Conservation (phyloP, 352 stramenopile species). For the Phytophthora ohioensis region DNA sequence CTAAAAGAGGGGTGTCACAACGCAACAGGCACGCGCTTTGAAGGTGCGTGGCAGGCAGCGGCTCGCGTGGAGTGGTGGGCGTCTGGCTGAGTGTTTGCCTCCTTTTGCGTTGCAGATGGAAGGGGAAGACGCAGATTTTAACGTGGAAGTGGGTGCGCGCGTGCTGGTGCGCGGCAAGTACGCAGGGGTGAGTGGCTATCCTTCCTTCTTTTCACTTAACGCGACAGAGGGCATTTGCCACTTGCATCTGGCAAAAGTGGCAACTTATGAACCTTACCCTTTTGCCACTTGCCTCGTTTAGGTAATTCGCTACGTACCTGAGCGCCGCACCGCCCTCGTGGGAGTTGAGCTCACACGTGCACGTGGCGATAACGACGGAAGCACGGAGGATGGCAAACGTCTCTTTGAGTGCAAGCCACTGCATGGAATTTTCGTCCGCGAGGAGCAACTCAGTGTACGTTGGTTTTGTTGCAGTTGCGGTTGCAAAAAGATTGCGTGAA, state of each 20-base stretch:
- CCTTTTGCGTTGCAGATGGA: slow-evolving; percentile 19
- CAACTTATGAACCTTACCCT: slow-evolving; percentile 11
- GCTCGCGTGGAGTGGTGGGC: neutral
- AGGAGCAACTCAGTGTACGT: slow-evolving; percentile 74
- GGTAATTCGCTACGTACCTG: slow-evolving; percentile 74
- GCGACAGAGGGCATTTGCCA: slow-evolving; percentile 20
- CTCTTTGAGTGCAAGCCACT: slow-evolving; percentile 88
- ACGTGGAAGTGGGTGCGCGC: slow-evolving; percentile 42
- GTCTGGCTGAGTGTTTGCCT: neutral
- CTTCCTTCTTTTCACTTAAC: slow-evolving; percentile 22
- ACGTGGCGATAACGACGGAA: slow-evolving; percentile 80
- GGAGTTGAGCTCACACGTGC: slow-evolving; percentile 89
- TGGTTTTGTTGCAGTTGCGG: slow-evolving; percentile 1
- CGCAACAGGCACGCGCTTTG: slow-evolving; percentile 6
- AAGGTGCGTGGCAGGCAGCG: slow-evolving; percentile 7
- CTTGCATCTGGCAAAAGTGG: slow-evolving; percentile 8
- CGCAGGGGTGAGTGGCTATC: slow-evolving; percentile 58
- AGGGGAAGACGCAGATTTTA: slow-evolving; percentile 23
- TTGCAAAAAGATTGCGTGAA: neutral
- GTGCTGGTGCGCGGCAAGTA: slow-evolving; percentile 87
- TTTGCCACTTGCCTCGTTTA: slow-evolving; percentile 34
- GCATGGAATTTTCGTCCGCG: slow-evolving; percentile 86
- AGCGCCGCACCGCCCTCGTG: slow-evolving; percentile 60
- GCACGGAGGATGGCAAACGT: slow-evolving; percentile 63
- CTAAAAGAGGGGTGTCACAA: slow-evolving; percentile 15